Percentiles rank a stretch among this genome's conserved stretches.
Conservation (phyloP, 208 protist genomes). For the Zelonia costaricensis region DNA sequence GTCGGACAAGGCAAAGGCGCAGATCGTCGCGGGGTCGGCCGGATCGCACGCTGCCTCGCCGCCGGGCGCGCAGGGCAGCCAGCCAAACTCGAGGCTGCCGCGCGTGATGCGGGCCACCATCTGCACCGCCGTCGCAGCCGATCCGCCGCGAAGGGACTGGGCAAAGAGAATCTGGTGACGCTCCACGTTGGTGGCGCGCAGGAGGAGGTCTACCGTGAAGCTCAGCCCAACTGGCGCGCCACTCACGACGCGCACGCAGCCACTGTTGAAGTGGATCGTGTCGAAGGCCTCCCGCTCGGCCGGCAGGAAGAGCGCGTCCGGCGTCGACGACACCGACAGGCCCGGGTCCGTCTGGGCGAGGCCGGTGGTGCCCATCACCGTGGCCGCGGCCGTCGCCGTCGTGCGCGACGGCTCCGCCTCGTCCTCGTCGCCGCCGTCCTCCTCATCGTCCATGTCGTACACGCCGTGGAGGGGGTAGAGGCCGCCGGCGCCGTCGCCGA, state of each 20-base stretch:
- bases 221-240: conserved; percentile 39
- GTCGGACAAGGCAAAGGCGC: conserved; percentile 23
- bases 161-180: conserved; percentile 76
- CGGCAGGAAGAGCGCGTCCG: conserved; percentile 14
- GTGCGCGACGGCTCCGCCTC: neutral
- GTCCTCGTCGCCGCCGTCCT: conserved; percentile 1
- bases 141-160: conserved; percentile 32
- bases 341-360: conserved; percentile 10
- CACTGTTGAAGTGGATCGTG: conserved; percentile 69
- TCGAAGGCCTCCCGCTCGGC: conserved; percentile 29
- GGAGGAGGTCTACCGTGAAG: conserved; percentile 73
- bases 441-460: conserved; percentile 31
- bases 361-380: neutral
- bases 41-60: conserved; percentile 16
- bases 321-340: conserved; percentile 19
- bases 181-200: conserved; percentile 50
- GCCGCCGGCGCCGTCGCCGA: neutral
- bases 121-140: conserved; percentile 14
- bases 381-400: neutral
- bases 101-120: conserved; percentile 52
- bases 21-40: conserved; percentile 7
- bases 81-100: conserved; percentile 63
- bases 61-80: conserved; percentile 27
- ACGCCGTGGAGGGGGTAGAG: conserved; percentile 21
- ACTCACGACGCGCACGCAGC: conserved; percentile 59